phyloP scores from a whole-genome alignment of 2,329 filamentous ascomycete species.

The Thelonectria discophora region DNA sequence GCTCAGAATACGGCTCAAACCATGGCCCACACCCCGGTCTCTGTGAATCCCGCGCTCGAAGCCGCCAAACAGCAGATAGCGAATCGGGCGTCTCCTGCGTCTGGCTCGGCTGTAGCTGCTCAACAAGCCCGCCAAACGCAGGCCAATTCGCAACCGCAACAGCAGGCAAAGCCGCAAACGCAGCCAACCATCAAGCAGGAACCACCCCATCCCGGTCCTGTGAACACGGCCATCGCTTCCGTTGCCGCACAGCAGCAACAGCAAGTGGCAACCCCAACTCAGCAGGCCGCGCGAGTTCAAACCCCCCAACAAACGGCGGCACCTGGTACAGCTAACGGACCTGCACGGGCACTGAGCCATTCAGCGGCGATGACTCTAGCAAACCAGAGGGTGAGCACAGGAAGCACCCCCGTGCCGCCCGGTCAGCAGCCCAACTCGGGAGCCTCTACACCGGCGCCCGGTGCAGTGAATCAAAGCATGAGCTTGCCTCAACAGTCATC shows the following conservation, averaged over 20 bases:
- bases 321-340: constrained; percentile 49
- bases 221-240: constrained; percentile 57
- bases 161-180: constrained; percentile 38
- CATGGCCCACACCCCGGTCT: constrained; percentile 45
- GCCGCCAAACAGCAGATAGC: constrained; percentile 54
- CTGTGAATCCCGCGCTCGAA: constrained; percentile 56
- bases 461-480: constrained; percentile 44
- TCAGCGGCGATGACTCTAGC: constrained; percentile 60
- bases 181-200: constrained; percentile 47
- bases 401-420: constrained; percentile 42
- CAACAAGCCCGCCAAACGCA: constrained; percentile 44
- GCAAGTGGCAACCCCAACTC: constrained; percentile 58
- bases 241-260: constrained; percentile 52
- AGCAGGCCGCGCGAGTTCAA: constrained; percentile 57
- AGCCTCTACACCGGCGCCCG: constrained; percentile 43
- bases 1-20: constrained; percentile 42
- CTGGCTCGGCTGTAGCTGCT: constrained; percentile 36
- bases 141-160: constrained; percentile 38
- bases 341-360: constrained; percentile 57
- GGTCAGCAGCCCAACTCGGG: constrained; percentile 45
- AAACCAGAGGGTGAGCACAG: constrained; percentile 53
- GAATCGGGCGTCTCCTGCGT: constrained; percentile 44
- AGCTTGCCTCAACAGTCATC: constrained; percentile 46
- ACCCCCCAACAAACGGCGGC: constrained; percentile 61
- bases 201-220: constrained; percentile 52